A percentile compares a stretch with the other conserved stretches of the same genome.
Evolutionary conservation across 164 flowering plant species (phyloP).

Genomic region (Nymphaea thermarum): DNA sequence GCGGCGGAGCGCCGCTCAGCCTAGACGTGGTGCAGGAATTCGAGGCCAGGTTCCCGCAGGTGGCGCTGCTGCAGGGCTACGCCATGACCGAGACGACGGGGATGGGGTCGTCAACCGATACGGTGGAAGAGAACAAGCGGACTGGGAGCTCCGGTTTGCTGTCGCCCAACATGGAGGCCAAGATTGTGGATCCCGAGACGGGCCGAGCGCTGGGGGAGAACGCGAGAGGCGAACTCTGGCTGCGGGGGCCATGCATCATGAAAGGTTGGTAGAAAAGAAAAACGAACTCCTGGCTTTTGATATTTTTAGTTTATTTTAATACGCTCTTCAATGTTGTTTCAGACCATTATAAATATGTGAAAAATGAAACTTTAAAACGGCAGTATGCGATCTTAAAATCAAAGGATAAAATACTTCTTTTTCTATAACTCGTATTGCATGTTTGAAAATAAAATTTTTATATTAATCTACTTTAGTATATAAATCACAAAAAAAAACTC

Average conservation of each 20-base stretch:
- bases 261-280: constrained; percentile 29
- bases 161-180: constrained; percentile 62
- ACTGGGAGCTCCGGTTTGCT: constrained; percentile 79
- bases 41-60: constrained; percentile 44
- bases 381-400: no score
- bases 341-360: no score
- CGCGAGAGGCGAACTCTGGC: constrained; percentile 93
- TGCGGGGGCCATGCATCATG: constrained; percentile 73
- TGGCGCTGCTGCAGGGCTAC: constrained; percentile 67
- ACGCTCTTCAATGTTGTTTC: no score
- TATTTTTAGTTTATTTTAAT: no score
- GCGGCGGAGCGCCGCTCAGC: constrained; percentile 88
- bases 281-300: no score
- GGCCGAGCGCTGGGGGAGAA: constrained; percentile 43
- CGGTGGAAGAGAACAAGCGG: constrained; percentile 68
- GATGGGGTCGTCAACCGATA: constrained; percentile 76
- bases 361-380: no score
- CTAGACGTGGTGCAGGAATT: constrained; percentile 80
- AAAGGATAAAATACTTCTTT: no score
- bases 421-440: no score
- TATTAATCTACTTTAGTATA: no score
- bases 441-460: no score
- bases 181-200: constrained; percentile 63
- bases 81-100: constrained; percentile 89
- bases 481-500: no score